These are phyloP conservation scores for Brassica nigra DNA, from an alignment of 345 rosid genomes.

Conservation along the genomic window DNA sequence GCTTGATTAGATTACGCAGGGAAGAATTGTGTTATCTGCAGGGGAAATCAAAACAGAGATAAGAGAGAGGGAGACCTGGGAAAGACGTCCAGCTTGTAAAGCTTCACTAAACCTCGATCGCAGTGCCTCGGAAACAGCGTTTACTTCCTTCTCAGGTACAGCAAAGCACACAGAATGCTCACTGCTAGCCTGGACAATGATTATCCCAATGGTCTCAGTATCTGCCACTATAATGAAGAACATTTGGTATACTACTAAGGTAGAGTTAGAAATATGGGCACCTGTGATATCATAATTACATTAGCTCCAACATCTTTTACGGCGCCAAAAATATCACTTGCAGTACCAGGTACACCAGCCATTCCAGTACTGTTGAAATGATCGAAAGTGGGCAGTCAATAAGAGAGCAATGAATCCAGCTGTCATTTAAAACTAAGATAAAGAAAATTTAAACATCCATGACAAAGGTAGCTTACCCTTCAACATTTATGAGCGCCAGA, in stretches of 20 bases:
- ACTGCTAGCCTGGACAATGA: constrained; percentile 79
- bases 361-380: constrained; percentile 78
- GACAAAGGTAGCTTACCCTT: constrained; percentile 64
- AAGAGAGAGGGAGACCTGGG: constrained; percentile 62
- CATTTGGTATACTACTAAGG: not conserved
- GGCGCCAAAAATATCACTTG: constrained; percentile 85
- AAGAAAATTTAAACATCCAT: not conserved
- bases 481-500: constrained; percentile 94
- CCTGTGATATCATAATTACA: constrained; percentile 99
- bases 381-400: constrained; percentile 2
- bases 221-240: constrained; percentile 3
- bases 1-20: not conserved
- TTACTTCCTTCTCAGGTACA: constrained; percentile 96
- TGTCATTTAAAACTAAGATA: not conserved
- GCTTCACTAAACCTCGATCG: constrained; percentile 84
- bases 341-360: constrained; percentile 99
- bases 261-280: constrained; percentile 10
- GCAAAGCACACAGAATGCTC: constrained; percentile 99
- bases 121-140: constrained; percentile 86
- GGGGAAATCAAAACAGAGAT: not conserved
- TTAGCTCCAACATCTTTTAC: constrained; percentile 99
- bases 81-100: constrained; percentile 91
- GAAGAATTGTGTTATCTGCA: not conserved
- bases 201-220: constrained; percentile 36
- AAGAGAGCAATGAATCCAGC: not conserved